These are phyloP conservation scores for Elaeis oleifera DNA, from an alignment of 202 grass and related monocot species.

Conservation along the genomic window DNA sequence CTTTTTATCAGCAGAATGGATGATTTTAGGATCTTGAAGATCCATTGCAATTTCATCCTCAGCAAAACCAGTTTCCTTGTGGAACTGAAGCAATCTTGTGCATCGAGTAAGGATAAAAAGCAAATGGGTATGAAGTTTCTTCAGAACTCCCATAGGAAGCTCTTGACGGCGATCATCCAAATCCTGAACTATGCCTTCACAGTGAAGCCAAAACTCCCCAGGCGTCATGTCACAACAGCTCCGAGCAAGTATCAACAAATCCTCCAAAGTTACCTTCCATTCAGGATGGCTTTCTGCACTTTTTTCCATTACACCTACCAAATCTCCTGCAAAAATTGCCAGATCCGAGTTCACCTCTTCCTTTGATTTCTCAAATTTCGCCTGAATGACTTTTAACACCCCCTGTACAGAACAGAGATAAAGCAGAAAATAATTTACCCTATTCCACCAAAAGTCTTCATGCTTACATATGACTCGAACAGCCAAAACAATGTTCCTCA, in stretches of 20 bases:
- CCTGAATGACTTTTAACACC: conserved; percentile 88
- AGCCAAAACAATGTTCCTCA: too few relatives aligned
- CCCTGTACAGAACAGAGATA: conserved; percentile 51
- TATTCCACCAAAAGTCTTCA: conserved; percentile 14
- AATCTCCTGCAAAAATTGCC: conserved; percentile 89
- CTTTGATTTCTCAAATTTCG: conserved; percentile 98
- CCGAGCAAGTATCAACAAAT: conserved; percentile 93
- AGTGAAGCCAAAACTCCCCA: conserved; percentile 92
- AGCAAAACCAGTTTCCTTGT: conserved; percentile 85
- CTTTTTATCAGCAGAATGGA: conserved; percentile 71
- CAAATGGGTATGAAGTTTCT: conserved; percentile 92
- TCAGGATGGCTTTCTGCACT: conserved; percentile 83
- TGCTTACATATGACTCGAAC: neutral
- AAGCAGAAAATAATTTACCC: conserved; percentile 1
- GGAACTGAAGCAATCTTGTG: conserved; percentile 95
- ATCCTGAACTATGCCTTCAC: conserved; percentile 98
- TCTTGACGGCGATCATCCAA: conserved; percentile 93
- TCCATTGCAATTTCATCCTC: conserved; percentile 77
- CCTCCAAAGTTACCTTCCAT: conserved; percentile 98
- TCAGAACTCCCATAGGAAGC: conserved; percentile 78
- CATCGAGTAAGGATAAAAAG: conserved; percentile 98
- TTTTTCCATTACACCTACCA: conserved; percentile 96
- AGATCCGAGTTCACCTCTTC: conserved; percentile 95
- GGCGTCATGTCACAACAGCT: conserved; percentile 91
- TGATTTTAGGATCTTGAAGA: conserved; percentile 53